Conservation (phyloP, 768 basidiomycete genomes). For the Sporobolomyces roseus region DNA sequence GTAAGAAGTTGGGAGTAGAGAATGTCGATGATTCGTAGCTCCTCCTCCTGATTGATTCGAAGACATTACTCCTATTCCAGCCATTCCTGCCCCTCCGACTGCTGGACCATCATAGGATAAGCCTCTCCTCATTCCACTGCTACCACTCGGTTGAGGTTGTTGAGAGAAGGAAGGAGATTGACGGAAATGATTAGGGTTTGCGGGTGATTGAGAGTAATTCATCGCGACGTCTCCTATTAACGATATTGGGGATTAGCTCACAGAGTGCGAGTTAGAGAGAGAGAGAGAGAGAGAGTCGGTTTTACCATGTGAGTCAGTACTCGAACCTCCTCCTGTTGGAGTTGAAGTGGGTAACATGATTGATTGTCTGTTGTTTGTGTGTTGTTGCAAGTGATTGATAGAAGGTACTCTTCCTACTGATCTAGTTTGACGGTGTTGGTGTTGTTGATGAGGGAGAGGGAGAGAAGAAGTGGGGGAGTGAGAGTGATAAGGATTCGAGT, state of each 20-base stretch:
- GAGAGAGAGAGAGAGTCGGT: not conserved
- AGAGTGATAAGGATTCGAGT: conserved; percentile 52
- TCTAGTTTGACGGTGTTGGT: conserved; percentile 19
- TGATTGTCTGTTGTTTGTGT: not conserved
- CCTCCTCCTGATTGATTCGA: too few relatives aligned
- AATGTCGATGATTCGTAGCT: not conserved
- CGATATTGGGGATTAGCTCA: too few relatives aligned
- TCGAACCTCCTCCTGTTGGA: not conserved
- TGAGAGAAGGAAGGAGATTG: not conserved
- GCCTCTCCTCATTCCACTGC: conserved; percentile 1
- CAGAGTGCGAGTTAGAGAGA: not conserved
- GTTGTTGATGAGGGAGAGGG: not conserved
- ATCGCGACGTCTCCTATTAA: not conserved
- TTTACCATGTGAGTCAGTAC: not conserved
- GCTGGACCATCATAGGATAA: conserved; percentile 3
- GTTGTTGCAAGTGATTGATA: not conserved
- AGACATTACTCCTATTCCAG: too few relatives aligned
- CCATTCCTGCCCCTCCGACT: not conserved
- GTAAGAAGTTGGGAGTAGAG: conserved; percentile 25
- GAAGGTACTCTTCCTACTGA: conserved; percentile 21
- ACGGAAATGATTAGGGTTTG: not conserved
- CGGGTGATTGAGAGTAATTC: conserved; percentile 24
- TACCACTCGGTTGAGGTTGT: too few relatives aligned
- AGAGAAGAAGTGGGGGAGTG: conserved; percentile 54
- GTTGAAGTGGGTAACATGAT: conserved; percentile 9